Percentiles rank a stretch among this genome's conserved stretches.
Conservation (phyloP, 169 alveolate species). For the Cryptosporidium canis region DNA sequence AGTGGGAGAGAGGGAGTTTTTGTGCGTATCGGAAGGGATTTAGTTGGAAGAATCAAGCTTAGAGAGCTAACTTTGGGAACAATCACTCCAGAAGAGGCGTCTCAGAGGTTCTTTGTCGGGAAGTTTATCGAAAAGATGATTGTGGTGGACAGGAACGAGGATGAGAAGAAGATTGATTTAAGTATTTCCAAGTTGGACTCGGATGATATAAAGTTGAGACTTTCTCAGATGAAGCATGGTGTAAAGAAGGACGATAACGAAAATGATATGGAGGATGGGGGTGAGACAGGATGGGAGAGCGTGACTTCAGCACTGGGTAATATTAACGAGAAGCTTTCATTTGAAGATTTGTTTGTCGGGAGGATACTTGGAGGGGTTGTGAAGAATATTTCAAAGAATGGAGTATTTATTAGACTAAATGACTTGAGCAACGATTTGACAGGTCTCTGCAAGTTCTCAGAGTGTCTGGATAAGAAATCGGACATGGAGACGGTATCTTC, state of each 20-base stretch:
- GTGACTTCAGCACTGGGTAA: neutral
- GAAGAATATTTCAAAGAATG: constrained; percentile 24
- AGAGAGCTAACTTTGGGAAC: constrained; percentile 50
- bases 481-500: constrained; percentile 3
- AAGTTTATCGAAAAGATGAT: constrained; percentile 19
- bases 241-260: neutral
- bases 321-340: constrained; percentile 4
- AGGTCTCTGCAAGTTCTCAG: constrained; percentile 18
- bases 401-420: constrained; percentile 30
- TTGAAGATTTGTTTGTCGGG: constrained; percentile 48
- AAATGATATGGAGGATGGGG: neutral
- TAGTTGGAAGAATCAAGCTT: constrained; percentile 61
- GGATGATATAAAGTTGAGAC: constrained; percentile 40
- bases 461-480: constrained; percentile 14
- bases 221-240: constrained; percentile 19
- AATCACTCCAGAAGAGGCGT: constrained; percentile 51
- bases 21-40: constrained; percentile 40
- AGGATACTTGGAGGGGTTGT: constrained; percentile 41
- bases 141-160: neutral
- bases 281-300: neutral
- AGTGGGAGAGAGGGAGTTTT: constrained; percentile 69
- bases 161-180: constrained; percentile 51
- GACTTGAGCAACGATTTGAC: constrained; percentile 1
- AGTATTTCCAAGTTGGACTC: constrained; percentile 37
- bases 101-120: constrained; percentile 1